Percentiles rank a stretch among this genome's conserved stretches.
phyloP scores from a whole-genome alignment of 495 filamentous ascomycete species.

The Bathelium albidoporum region DNA sequence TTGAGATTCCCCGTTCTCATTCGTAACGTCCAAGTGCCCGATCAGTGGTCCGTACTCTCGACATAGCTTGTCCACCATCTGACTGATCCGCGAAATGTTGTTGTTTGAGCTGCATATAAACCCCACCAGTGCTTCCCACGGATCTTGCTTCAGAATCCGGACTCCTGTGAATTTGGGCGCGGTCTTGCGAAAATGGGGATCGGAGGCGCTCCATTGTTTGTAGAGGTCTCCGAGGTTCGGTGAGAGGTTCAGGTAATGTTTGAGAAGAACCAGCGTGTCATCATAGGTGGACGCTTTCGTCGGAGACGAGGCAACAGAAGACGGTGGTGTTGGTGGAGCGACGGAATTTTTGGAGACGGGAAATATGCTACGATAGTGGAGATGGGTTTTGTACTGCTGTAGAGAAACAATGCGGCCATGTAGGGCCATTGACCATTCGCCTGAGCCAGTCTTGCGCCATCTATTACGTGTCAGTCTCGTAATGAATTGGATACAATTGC shows the following conservation, averaged over 20 bases:
- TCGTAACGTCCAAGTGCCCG: conserved; percentile 46
- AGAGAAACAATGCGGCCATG: conserved; percentile 75
- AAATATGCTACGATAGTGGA: conserved; percentile 72
- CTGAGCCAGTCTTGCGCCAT: conserved; percentile 69
- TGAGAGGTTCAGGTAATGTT: conserved; percentile 38
- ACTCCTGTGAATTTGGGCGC: conserved; percentile 83
- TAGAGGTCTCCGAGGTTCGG: conserved; percentile 68
- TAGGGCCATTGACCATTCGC: conserved; percentile 87
- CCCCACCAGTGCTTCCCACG: conserved; percentile 87
- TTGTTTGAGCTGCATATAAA: conserved; percentile 99
- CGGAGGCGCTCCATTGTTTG: conserved; percentile 71
- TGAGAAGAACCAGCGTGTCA: conserved; percentile 46
- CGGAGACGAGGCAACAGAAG: conserved; percentile 22
- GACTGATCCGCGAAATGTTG: conserved; percentile 86
- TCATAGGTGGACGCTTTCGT: conserved; percentile 26
- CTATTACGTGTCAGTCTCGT: conserved; percentile 29
- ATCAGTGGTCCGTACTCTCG: conserved; percentile 70
- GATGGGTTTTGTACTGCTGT: conserved; percentile 63
- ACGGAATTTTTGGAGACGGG: conserved; percentile 28
- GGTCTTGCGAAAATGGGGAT: conserved; percentile 82
- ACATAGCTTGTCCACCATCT: conserved; percentile 94
- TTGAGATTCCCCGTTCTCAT: background rate
- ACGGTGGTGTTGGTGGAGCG: conserved; percentile 30
- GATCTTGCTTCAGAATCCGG: conserved; percentile 87
- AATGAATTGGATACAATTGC: background rate